phyloP scores from a whole-genome alignment of 2,329 filamentous ascomycete genomes.

The Venturia oleaginea region DNA sequence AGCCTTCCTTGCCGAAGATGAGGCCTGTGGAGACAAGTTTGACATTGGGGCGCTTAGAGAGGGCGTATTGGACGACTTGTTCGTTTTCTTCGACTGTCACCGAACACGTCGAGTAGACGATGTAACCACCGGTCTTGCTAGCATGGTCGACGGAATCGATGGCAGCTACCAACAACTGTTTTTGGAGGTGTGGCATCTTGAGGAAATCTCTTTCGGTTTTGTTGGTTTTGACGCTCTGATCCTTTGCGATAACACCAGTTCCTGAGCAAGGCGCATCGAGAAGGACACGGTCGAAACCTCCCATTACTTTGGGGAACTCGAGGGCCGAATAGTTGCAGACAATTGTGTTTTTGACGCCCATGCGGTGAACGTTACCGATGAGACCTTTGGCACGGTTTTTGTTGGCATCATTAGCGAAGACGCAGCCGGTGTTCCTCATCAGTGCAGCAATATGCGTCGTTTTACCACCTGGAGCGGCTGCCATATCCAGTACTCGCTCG shows the following conservation, averaged over 20 bases:
- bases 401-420: slow-evolving; percentile 95
- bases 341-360: slow-evolving; percentile 87
- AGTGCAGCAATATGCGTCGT: slow-evolving; percentile 92
- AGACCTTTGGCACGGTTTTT: slow-evolving; percentile 91
- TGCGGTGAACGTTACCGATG: slow-evolving; percentile 93
- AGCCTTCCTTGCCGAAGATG: slow-evolving; percentile 84
- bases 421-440: slow-evolving; percentile 93
- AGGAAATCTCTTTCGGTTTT: slow-evolving; percentile 95
- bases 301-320: slow-evolving; percentile 89
- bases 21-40: slow-evolving; percentile 87
- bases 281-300: slow-evolving; percentile 88
- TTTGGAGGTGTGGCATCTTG: slow-evolving; percentile 85
- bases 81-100: slow-evolving; percentile 94
- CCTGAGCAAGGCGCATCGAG: slow-evolving; percentile 94
- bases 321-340: slow-evolving; percentile 93
- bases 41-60: slow-evolving; percentile 86
- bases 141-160: slow-evolving; percentile 91
- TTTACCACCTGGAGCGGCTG: slow-evolving; percentile 90
- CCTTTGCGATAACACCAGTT: slow-evolving; percentile 95
- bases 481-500: slow-evolving; percentile 89
- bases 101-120: slow-evolving; percentile 94
- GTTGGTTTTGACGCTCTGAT: slow-evolving; percentile 94
- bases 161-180: slow-evolving; percentile 83
- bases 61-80: slow-evolving; percentile 84
- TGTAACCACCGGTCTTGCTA: slow-evolving; percentile 86